A percentile compares a stretch with the other conserved stretches of the same genome.
These are phyloP conservation scores for Penicillium sp. DNA, from an alignment of 2,329 filamentous ascomycete genomes.

Conservation along the genomic window DNA sequence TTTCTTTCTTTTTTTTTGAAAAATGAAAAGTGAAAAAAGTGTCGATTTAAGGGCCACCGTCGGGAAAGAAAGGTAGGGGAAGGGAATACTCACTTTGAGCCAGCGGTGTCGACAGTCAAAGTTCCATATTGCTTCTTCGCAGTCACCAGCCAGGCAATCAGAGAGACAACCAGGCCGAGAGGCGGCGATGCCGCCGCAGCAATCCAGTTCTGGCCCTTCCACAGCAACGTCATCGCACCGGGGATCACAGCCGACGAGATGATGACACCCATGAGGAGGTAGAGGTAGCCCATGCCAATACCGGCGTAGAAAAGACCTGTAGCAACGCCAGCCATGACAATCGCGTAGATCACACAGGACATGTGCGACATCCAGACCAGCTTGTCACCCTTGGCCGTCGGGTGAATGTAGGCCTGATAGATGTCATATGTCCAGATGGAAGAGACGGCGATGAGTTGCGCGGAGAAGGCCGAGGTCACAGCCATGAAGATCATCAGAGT, in stretches of 20 bases:
- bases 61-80: too few species aligned
- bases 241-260: conserved; percentile 81
- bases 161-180: conserved; percentile 60
- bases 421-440: conserved; percentile 86
- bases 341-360: conserved; percentile 66
- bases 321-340: conserved; percentile 71
- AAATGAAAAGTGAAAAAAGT: too few species aligned
- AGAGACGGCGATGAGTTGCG: conserved; percentile 79
- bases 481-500: conserved; percentile 85
- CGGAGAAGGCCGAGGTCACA: conserved; percentile 75
- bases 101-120: conserved; percentile 68
- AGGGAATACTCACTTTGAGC: conserved; percentile 54
- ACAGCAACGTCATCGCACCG: conserved; percentile 71
- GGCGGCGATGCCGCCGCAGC: conserved; percentile 65
- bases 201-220: conserved; percentile 71
- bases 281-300: conserved; percentile 83
- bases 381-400: conserved; percentile 63
- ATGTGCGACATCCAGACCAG: conserved; percentile 76
- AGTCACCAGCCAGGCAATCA: conserved; percentile 74
- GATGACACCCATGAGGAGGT: conserved; percentile 86
- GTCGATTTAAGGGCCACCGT: too few species aligned
- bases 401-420: conserved; percentile 82
- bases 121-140: conserved; percentile 62
- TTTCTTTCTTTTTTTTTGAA: too few species aligned
- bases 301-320: conserved; percentile 68